Evolutionary conservation across 164 flowering plant genomes (phyloP).

Genomic region (Magnolia officinalis): DNA sequence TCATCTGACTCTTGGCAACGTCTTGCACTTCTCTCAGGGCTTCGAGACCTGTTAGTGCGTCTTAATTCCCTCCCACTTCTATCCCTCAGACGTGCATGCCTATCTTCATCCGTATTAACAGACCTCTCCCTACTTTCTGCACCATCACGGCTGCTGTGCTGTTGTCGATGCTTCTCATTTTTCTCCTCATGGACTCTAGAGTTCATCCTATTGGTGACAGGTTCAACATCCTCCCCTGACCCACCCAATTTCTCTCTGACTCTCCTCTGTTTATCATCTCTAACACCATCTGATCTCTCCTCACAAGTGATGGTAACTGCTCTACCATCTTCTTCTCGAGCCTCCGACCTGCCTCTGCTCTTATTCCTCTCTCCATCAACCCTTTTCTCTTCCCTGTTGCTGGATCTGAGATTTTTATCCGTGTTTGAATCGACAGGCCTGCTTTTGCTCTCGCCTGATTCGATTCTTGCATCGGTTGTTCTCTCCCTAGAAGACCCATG

Average conservation of each 20-base stretch:
- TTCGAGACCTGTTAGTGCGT: slow-evolving; percentile 47
- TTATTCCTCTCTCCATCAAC: slow-evolving; percentile 52
- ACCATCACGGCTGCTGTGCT: slow-evolving; percentile 35
- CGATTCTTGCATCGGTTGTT: slow-evolving; percentile 34
- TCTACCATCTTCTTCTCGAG: slow-evolving; percentile 49
- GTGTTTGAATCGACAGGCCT: slow-evolving; percentile 36
- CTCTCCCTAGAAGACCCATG: slow-evolving; percentile 49
- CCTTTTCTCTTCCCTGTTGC: slow-evolving; percentile 59
- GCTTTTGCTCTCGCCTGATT: slow-evolving; percentile 41
- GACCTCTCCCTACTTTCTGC: slow-evolving; percentile 50
- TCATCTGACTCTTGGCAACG: slow-evolving; percentile 54
- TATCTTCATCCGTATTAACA: slow-evolving; percentile 51
- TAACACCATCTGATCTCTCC: slow-evolving; percentile 32
- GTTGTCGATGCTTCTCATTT: slow-evolving; percentile 53
- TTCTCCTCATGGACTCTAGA: slow-evolving; percentile 40
- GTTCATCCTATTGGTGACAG: slow-evolving; percentile 19
- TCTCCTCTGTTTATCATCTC: slow-evolving; percentile 28
- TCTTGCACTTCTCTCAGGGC: slow-evolving; percentile 64
- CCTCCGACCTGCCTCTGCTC: slow-evolving; percentile 48
- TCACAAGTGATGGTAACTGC: slow-evolving; percentile 37
- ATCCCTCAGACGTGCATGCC: slow-evolving; percentile 39
- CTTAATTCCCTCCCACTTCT: slow-evolving; percentile 48
- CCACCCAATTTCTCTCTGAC: slow-evolving; percentile 19
- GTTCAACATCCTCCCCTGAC: slow-evolving; percentile 25
- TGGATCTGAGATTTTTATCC: slow-evolving; percentile 49